Evolutionary conservation across 371 early-diverging fungal genomes (phyloP).

Genomic region (Circinella umbellata): DNA sequence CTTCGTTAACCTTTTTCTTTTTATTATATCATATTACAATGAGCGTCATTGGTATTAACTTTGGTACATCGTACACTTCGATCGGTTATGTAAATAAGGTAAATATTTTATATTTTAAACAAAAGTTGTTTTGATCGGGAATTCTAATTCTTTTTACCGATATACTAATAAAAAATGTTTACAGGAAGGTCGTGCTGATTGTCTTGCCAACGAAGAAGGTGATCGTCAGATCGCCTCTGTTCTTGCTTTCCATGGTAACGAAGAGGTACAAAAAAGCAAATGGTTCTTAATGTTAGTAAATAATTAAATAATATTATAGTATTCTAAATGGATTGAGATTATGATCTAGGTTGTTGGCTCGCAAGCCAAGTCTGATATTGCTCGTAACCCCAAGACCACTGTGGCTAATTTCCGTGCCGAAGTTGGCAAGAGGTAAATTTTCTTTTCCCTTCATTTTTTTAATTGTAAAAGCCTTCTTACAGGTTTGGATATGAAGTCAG

Average conservation of each 20-base stretch:
- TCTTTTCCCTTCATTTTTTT: not conserved
- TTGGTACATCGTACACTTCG: slow-evolving; percentile 90
- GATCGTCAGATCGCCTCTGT: slow-evolving; percentile 93
- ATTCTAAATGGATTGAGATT: no score
- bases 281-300: not conserved
- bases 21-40: not conserved
- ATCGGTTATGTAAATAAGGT: slow-evolving; percentile 88
- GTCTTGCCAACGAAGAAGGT: slow-evolving; percentile 98
- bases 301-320: no score
- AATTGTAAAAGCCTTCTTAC: no score
- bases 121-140: no score
- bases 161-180: not conserved
- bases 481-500: no score
- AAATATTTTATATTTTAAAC: not conserved
- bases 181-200: slow-evolving; percentile 85
- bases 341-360: slow-evolving; percentile 80
- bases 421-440: slow-evolving; percentile 75
- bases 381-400: slow-evolving; percentile 89
- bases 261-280: slow-evolving; percentile 60
- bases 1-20: not conserved
- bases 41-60: slow-evolving; percentile 80
- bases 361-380: slow-evolving; percentile 90
- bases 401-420: slow-evolving; percentile 86
- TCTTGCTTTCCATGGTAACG: slow-evolving; percentile 91
- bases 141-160: not conserved